Base-by-base conservation (phyloP, 2,329 filamentous ascomycete genomes). In the Tolypocladium album region DNA sequence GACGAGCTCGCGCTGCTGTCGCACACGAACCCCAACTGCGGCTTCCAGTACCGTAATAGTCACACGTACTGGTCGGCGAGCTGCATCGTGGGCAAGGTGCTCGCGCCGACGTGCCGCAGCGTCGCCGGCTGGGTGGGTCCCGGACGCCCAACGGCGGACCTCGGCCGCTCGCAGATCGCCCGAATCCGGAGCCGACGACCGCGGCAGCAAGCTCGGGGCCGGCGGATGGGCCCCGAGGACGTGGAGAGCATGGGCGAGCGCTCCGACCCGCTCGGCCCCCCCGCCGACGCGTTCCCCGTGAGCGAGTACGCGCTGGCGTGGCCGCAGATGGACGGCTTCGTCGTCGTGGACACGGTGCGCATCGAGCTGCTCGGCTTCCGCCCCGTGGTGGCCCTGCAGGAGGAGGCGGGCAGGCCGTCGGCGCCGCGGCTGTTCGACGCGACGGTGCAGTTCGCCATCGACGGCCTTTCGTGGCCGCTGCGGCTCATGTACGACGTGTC, bases 41-140 rank as follows among this genome's bases (percentile, higher is more conserved):
- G 88, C 20, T 90, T 92, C 68, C 88, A 92, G 73, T 90, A 91
- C 69, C 85, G 86, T 61, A 81, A 78, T 66, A 86, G 85, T 60
- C 87, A 88, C 68, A 91, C 88, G 1, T 92, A 91, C 76, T 92
- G 88, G 88, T 85, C 87, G 3, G 82, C 85, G 15, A 78, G 81
- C 24, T 88, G 82, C 65, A 88, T 91, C 60, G 85, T 92, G 2
- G 88, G 88, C 43, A 91, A 90, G 68, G 88, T 92, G 3, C 77
- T 92, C 9, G 87, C 85, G 45, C 85, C 88, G 31, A 90, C 88
- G 0, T 89, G 88, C 65, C 83, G 81, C 63, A 82, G 87, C 59
- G 79, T 89, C 24, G 88, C 83, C 52, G 88, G 88, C 31, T 92
- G 88, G 88, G 77, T 91, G 45, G 88, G 88, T 0, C 88, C 88